Percentiles rank a stretch among this genome's conserved stretches.
phyloP scores from a whole-genome alignment of 2,329 filamentous ascomycete genomes.

The Fusarium sp. region DNA sequence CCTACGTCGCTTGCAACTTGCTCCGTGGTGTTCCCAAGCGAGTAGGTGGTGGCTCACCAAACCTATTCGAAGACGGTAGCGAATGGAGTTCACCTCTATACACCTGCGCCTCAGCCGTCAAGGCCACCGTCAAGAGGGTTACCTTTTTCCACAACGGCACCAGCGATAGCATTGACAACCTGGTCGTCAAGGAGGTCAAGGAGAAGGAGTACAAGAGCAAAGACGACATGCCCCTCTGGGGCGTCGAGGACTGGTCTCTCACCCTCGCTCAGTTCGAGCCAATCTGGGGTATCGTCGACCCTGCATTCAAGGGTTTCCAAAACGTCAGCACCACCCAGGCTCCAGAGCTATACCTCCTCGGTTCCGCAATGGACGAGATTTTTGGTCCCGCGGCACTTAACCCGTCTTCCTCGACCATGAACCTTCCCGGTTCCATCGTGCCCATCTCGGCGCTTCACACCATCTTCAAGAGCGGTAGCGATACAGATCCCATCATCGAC shows the following conservation, averaged over 20 bases:
- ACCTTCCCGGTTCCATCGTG: constrained; percentile 28
- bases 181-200: constrained; percentile 47
- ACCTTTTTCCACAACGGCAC: constrained; percentile 54
- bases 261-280: constrained; percentile 25
- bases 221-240: constrained; percentile 47
- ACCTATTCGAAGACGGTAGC: constrained; percentile 52
- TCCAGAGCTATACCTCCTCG: constrained; percentile 25
- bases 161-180: constrained; percentile 42
- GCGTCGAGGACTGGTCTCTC: constrained; percentile 40
- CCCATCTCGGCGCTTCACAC: constrained; percentile 19
- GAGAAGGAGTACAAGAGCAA: constrained; percentile 49
- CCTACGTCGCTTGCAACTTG: constrained; percentile 36
- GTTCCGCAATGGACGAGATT: not conserved
- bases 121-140: constrained; percentile 56
- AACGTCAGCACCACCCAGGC: constrained; percentile 31
- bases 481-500: constrained; percentile 6
- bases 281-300: constrained; percentile 38
- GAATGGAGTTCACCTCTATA: constrained; percentile 55
- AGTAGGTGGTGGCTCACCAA: constrained; percentile 45
- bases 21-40: constrained; percentile 52
- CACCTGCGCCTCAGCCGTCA: constrained; percentile 52
- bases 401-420: constrained; percentile 5
- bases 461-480: constrained; percentile 3
- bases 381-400: not conserved
- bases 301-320: constrained; percentile 20